These are phyloP conservation scores for Chalciporus piperatus DNA, from an alignment of 768 basidiomycete genomes.

Conservation along the genomic window DNA sequence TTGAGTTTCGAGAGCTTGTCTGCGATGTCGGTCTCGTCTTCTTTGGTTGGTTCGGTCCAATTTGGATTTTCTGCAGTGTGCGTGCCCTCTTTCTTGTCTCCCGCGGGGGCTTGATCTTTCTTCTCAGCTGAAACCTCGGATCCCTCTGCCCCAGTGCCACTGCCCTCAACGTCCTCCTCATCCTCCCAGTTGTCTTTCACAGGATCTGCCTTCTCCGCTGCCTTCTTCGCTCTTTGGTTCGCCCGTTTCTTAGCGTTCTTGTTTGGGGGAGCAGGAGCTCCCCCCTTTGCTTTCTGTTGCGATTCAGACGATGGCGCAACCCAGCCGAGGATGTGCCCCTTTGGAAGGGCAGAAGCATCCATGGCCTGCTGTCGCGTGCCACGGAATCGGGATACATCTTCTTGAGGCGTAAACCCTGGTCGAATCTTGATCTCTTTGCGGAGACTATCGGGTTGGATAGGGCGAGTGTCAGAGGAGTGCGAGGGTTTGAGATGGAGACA, in stretches of 20 bases:
- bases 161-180: constrained; percentile 51
- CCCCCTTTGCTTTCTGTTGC: constrained; percentile 27
- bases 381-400: constrained; percentile 87
- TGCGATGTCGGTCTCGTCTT: constrained; percentile 37
- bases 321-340: constrained; percentile 86
- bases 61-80: constrained; percentile 27
- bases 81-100: constrained; percentile 19
- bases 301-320: constrained; percentile 52
- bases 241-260: constrained; percentile 84
- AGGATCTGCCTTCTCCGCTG: constrained; percentile 46
- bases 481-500: neutral
- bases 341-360: constrained; percentile 62
- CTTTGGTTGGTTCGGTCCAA: constrained; percentile 14
- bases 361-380: constrained; percentile 71
- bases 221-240: constrained; percentile 71
- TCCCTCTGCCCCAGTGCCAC: constrained; percentile 16
- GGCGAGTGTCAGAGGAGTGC: constrained; percentile 9
- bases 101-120: constrained; percentile 7
- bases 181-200: constrained; percentile 83
- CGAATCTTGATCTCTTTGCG: constrained; percentile 88
- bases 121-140: constrained; percentile 27
- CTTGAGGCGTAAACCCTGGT: constrained; percentile 92
- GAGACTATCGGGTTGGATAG: constrained; percentile 43
- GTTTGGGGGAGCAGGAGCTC: constrained; percentile 44
- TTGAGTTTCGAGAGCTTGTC: constrained; percentile 56